phyloP scores from a whole-genome alignment of 345 rosid genomes.

The Lenwebbia sp. region DNA sequence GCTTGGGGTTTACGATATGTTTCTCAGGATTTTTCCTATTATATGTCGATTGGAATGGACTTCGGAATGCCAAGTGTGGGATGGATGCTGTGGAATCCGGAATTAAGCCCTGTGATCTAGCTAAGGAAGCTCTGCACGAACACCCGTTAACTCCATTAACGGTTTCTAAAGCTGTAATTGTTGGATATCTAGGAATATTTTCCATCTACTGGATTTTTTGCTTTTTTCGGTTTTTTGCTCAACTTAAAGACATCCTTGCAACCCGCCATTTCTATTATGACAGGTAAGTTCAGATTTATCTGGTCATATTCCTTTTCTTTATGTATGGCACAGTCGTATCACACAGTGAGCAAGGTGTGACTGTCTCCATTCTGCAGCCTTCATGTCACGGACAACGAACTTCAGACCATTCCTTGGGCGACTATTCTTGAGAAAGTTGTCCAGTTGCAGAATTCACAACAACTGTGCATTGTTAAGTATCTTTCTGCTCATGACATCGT shows the following conservation, averaged over 20 bases:
- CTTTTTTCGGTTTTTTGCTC: conserved; percentile 86
- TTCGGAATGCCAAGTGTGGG: conserved; percentile 96
- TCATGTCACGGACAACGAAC: conserved; percentile 80
- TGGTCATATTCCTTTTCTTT: not conserved
- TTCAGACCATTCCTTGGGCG: conserved; percentile 93
- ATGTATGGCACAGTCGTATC: not conserved
- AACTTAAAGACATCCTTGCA: conserved; percentile 71
- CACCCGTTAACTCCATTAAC: conserved; percentile 93
- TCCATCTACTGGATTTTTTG: conserved; percentile 84
- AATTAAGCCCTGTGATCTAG: conserved; percentile 91
- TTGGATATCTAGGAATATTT: conserved; percentile 83
- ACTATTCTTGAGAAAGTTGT: conserved; percentile 89
- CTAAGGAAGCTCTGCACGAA: conserved; percentile 78
- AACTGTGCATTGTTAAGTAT: conserved; percentile 90
- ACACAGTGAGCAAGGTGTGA: not conserved
- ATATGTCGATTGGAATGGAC: conserved; percentile 97
- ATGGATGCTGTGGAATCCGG: conserved; percentile 99
- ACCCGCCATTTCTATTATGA: conserved; percentile 75
- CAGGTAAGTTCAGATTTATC: conserved; percentile 34
- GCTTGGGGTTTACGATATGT: conserved; percentile 81
- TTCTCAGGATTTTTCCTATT: conserved; percentile 94
- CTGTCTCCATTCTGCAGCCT: conserved; percentile 51
- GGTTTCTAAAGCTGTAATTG: conserved; percentile 63
- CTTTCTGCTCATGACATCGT: conserved; percentile 93
- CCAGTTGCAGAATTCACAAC: conserved; percentile 60